phyloP scores from a whole-genome alignment of 2,329 filamentous ascomycete species.

The Huntiella moniliformis region DNA sequence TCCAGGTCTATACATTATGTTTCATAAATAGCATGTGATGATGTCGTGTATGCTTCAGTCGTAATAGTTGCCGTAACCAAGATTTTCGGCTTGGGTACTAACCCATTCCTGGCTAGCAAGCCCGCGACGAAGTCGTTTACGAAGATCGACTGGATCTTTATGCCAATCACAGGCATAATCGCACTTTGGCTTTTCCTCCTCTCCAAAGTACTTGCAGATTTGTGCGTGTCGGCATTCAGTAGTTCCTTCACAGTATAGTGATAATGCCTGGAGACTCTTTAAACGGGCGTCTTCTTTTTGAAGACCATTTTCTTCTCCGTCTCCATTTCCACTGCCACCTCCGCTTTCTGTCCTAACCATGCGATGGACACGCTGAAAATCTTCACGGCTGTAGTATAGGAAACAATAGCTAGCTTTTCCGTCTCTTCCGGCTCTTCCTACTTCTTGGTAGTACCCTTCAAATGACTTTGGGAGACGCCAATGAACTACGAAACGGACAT shows the following conservation, averaged over 20 bases:
- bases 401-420: conserved; percentile 75
- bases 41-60: conserved; percentile 16
- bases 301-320: neutral
- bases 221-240: conserved; percentile 53
- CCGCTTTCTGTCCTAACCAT: conserved; percentile 23
- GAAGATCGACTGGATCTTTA: conserved; percentile 43
- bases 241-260: conserved; percentile 66
- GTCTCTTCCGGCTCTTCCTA: conserved; percentile 75
- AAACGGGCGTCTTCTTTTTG: conserved; percentile 27
- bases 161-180: conserved; percentile 65
- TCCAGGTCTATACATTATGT: too few species aligned
- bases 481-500: conserved; percentile 86
- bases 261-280: conserved; percentile 47
- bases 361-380: conserved; percentile 53
- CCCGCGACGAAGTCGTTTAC: conserved; percentile 35
- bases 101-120: conserved; percentile 44
- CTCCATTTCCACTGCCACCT: neutral
- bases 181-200: conserved; percentile 37
- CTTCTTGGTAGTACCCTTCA: conserved; percentile 92
- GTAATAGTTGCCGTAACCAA: conserved; percentile 35
- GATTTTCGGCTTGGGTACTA: conserved; percentile 41
- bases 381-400: conserved; percentile 77
- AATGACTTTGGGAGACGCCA: conserved; percentile 90
- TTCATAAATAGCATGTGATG: too few species aligned
- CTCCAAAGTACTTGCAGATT: conserved; percentile 64